A percentile compares a stretch with the other conserved stretches of the same genome.
These are phyloP conservation scores for Fragosphaeria purpurea DNA, from an alignment of 2,329 filamentous ascomycete genomes.

Conservation along the genomic window DNA sequence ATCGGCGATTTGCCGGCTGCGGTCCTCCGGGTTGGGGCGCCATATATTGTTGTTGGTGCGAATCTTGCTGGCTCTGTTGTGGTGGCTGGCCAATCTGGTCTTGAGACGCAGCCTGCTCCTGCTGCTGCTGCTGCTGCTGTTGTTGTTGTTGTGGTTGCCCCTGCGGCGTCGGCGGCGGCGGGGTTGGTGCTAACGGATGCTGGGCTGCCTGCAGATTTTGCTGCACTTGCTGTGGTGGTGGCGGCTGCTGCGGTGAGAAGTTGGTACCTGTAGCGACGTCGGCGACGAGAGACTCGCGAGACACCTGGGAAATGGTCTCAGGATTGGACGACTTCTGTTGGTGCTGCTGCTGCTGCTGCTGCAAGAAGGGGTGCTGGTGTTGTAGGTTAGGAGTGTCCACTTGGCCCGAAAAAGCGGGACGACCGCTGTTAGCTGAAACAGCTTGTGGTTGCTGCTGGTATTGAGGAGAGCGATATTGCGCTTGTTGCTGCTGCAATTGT, in stretches of 20 bases:
- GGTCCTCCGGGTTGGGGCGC: slow-evolving; percentile 33
- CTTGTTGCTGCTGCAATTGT: slow-evolving; percentile 24
- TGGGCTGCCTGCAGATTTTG: slow-evolving; percentile 10
- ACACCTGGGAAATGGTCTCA: slow-evolving; percentile 53
- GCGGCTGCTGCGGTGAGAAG: slow-evolving; percentile 27
- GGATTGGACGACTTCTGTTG: slow-evolving; percentile 36
- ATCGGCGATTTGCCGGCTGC: slow-evolving; percentile 33
- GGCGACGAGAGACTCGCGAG: slow-evolving; percentile 47
- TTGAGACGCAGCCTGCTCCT: slow-evolving; percentile 20
- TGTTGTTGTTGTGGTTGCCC: too few relatives aligned
- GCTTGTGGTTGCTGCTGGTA: slow-evolving; percentile 12
- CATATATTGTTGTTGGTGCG: slow-evolving; percentile 27
- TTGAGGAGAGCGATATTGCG: slow-evolving; percentile 14
- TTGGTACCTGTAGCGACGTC: slow-evolving; percentile 31
- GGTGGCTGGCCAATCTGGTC: slow-evolving; percentile 23
- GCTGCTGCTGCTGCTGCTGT: not conserved
- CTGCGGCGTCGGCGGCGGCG: slow-evolving; percentile 5
- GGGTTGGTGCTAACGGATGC: slow-evolving; percentile 9
- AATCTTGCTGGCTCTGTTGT: slow-evolving; percentile 16
- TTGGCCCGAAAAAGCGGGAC: slow-evolving; percentile 24
- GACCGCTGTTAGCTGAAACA: slow-evolving; percentile 17
- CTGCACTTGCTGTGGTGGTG: not conserved
- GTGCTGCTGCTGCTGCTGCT: slow-evolving; percentile 21
- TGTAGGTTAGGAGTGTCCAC: slow-evolving; percentile 16
- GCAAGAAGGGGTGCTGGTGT: slow-evolving; percentile 15